Conservation (phyloP, 805 yeast genomes). For the Suhomyces canberraensis region DNA sequence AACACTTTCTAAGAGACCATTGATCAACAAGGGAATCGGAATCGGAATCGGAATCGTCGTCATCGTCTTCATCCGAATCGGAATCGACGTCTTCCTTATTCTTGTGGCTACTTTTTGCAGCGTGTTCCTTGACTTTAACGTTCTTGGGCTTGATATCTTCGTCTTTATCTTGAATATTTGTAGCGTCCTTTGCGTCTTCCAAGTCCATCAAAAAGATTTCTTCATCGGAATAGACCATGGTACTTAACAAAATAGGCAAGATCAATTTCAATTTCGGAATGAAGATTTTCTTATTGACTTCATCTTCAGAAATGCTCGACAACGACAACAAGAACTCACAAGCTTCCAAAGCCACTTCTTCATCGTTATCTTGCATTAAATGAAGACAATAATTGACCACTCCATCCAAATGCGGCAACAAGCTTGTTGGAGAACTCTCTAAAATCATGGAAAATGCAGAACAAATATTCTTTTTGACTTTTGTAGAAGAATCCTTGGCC, state of each 20-base stretch:
- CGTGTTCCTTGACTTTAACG: constrained; percentile 57
- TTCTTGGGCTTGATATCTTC: constrained; percentile 85
- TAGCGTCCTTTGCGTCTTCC: constrained; percentile 73
- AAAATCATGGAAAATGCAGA: constrained; percentile 67
- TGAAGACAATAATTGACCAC: constrained; percentile 81
- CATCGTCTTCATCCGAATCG: constrained; percentile 54
- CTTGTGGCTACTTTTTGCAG: constrained; percentile 16
- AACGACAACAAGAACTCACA: constrained; percentile 86
- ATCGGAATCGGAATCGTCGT: constrained; percentile 71
- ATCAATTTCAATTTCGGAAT: constrained; percentile 57
- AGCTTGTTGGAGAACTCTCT: constrained; percentile 75
- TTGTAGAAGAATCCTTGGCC: constrained; percentile 58
- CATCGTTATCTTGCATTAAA: constrained; percentile 58
- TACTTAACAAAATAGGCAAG: constrained; percentile 71
- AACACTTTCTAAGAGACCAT: constrained; percentile 91
- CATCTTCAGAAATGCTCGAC: constrained; percentile 52
- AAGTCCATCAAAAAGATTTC: constrained; percentile 64
- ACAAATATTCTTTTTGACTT: constrained; percentile 73
- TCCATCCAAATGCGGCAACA: constrained; percentile 80
- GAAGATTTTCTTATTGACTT: constrained; percentile 35
- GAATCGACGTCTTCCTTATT: constrained; percentile 20
- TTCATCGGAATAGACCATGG: constrained; percentile 86
- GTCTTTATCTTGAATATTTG: constrained; percentile 71
- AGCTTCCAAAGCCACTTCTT: constrained; percentile 83
- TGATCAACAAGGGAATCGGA: constrained; percentile 64